Base-by-base conservation (phyloP, 176 grass and related monocot species). In the Bonia amplexicaulis region DNA sequence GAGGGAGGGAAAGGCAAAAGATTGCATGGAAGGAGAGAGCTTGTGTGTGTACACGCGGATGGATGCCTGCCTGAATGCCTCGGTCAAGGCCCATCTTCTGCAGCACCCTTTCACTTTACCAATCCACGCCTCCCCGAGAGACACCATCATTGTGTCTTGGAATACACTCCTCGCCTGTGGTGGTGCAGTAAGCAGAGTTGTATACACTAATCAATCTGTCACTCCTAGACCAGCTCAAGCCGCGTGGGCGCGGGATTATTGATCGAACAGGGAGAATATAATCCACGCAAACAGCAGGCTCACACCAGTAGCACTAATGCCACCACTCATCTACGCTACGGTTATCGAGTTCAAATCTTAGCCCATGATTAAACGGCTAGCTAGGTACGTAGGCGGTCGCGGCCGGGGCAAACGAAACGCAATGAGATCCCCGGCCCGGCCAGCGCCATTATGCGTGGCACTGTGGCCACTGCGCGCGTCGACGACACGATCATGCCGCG, bases 71-170 rank as follows among this genome's bases (percentile, higher is more conserved):
- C 42, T 61, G 66, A 7, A 53, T 82, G 90, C 69, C 13, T 65
- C 85, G 95, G 91, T 94, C 91, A 98, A 93, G 89, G 87, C 76
- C 83, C 93, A 89, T 71, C 90, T 94, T 91, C 84, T 90, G 92
- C 82, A 59, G 78, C 87, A 69, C 71, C 40, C 78, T 77, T 78
- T 87, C 86, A 55, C 79, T 82, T 91, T 98, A 90, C 87, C 78
- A 85, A 86, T 94, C 90, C 93, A 99, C 93, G 91, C 97, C 88
- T 98, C 86, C 88, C 90, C 83, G 87, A 89, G 91, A 83, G 86
- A 94, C 82, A 94, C 88, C 90, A 96, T 99, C 88, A 99, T 99
- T 91, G 17, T 99, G 88, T 90, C 97, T 99, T 99, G 93, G 76
- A 82, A 99, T 83, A 91, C 97, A 99, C 97, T 96, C 93, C 86